Base-by-base conservation (phyloP, 2,329 filamentous ascomycete genomes). In the Thelonectria discophora region DNA sequence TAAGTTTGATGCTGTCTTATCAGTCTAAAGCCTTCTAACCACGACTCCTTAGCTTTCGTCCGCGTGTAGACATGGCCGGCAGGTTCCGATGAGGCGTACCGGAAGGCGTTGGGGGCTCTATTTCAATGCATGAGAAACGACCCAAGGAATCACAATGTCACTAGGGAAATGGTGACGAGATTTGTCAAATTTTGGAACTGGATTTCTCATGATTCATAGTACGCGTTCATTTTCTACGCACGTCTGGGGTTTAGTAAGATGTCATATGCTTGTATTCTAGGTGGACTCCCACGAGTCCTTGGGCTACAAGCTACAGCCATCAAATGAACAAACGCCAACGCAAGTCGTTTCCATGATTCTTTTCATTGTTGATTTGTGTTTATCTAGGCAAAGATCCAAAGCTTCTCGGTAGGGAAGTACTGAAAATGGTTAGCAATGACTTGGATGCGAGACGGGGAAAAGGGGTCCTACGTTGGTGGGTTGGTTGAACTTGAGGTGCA, bases 401-500 rank as follows among this genome's bases (percentile, higher is more conserved):
- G 83, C 75, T 81, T 78, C 69, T 86, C 82, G 58, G 82, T 83
- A 54, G 77, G 65, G 77, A 86, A 86, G 79, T 86, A 86, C 83
- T 86, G 30, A 27, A 15, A n/a, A 47, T n/a, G 42, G 46, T 72
- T 42, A 71, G 64, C 13, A 39, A 55, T 30, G 6, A 10, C 32
- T 7, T 18, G 24, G 24, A 24, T 30, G 27, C 8, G 27, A 30
- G 12, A 12, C 9, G 9, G 3, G 30, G 9, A 18, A 24, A 18
- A 21, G 24, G 20, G 3, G 32, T 83, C 87, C 85, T 72, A 90
- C 88, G 75, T 88, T 88, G 63, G 85, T 81, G 54, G 90, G 91
- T 79, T 93, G 87, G 80, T 94, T 94, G 80, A 94, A 93, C 72
- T 90, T 86, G 74, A 93, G 80, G 65, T 84, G 81, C 70, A 82